phyloP scores from a whole-genome alignment of 2,329 filamentous ascomycete species.

The Diplodia corticola region DNA sequence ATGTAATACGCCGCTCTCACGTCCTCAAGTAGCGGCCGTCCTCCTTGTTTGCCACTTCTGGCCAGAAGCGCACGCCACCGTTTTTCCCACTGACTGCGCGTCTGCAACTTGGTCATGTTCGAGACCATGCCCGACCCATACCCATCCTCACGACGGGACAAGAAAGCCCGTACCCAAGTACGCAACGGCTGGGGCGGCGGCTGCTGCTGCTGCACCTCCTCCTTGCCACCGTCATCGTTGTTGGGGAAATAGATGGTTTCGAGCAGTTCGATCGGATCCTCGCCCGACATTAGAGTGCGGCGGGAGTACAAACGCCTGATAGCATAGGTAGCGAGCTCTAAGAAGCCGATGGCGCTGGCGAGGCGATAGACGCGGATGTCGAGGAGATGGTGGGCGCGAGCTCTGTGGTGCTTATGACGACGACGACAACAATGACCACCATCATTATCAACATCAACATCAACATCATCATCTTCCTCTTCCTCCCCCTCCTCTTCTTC shows the following conservation, averaged over 20 bases:
- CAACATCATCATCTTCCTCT: neutral
- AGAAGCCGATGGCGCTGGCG: slow-evolving; percentile 37
- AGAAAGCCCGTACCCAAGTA: neutral
- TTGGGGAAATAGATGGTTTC: neutral
- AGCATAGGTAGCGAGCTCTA: slow-evolving; percentile 39
- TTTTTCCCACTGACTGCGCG: neutral
- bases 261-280: neutral
- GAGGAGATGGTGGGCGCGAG: slow-evolving; percentile 24
- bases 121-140: neutral
- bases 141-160: neutral
- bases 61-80: slow-evolving; percentile 5
- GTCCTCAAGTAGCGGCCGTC: neutral
- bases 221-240: neutral
- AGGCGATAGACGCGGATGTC: slow-evolving; percentile 37
- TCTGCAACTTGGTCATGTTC: neutral
- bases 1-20: neutral
- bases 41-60: neutral
- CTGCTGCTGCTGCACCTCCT: neutral
- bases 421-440: no score
- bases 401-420: neutral
- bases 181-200: neutral
- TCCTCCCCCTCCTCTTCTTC: neutral
- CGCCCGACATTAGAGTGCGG: neutral
- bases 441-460: no score
- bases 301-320: slow-evolving; percentile 29